Percentiles rank a stretch among this genome's conserved stretches.
Evolutionary conservation across 2,329 filamentous ascomycete genomes (phyloP).

Genomic region (Thielaviopsis euricoi): DNA sequence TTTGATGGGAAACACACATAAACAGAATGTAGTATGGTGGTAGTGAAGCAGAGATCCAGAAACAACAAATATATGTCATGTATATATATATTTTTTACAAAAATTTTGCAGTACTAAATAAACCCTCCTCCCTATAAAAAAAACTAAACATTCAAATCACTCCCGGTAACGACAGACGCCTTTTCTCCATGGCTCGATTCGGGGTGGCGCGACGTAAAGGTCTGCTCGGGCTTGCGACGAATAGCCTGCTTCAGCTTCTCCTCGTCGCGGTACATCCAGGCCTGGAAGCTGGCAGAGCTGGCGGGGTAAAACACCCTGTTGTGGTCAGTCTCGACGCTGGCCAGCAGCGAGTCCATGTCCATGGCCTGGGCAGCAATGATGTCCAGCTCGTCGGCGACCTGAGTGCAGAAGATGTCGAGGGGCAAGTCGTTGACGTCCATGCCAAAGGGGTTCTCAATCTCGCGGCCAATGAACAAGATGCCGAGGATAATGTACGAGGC

Average conservation of each 20-base stretch:
- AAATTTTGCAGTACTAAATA: too few relatives aligned
- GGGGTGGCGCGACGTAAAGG: slow-evolving; percentile 16
- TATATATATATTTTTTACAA: too few relatives aligned
- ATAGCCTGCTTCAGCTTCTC: slow-evolving; percentile 23
- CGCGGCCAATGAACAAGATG: slow-evolving; percentile 54
- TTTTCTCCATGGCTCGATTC: background rate
- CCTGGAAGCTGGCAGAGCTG: slow-evolving; percentile 21
- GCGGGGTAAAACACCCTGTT: slow-evolving; percentile 43
- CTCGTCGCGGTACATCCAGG: slow-evolving; percentile 26
- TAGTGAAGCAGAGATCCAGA: too few relatives aligned
- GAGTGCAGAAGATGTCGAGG: slow-evolving; percentile 59
- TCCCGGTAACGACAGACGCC: background rate
- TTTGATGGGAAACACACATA: too few relatives aligned
- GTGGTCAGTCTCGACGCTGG: slow-evolving; percentile 19
- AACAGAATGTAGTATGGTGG: too few relatives aligned
- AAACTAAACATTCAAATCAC: slow-evolving; percentile 6
- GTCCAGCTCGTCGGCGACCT: slow-evolving; percentile 58
- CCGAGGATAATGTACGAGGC: slow-evolving; percentile 73
- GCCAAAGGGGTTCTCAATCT: slow-evolving; percentile 77
- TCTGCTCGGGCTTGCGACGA: slow-evolving; percentile 23
- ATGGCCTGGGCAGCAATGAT: slow-evolving; percentile 41
- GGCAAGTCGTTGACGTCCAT: slow-evolving; percentile 70
- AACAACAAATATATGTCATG: too few relatives aligned
- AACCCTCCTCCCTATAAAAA: too few relatives aligned
- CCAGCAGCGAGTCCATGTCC: slow-evolving; percentile 19